A percentile compares a stretch with the other conserved stretches of the same genome.
These are phyloP conservation scores for Cicer judaicum DNA, from an alignment of 306 rosid genomes.

Conservation along the genomic window DNA sequence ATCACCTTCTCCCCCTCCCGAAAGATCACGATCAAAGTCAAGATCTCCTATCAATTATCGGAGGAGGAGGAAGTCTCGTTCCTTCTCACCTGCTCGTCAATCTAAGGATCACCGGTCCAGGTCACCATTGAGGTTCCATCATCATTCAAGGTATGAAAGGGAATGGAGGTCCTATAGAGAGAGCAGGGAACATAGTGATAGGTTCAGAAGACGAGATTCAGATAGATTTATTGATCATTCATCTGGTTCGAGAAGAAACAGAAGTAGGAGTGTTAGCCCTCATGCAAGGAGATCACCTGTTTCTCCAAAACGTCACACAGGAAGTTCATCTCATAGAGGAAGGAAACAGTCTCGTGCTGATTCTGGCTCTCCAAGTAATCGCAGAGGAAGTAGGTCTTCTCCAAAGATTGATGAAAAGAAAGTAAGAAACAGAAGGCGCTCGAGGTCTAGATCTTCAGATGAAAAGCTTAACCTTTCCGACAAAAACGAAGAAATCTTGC, in stretches of 20 bases:
- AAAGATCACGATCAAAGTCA: conserved; percentile 75
- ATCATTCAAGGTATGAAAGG: conserved; percentile 59
- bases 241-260: conserved; percentile 64
- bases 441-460: conserved; percentile 77
- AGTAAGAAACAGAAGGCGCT: conserved; percentile 66
- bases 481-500: conserved; percentile 57
- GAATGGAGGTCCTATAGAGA: conserved; percentile 70
- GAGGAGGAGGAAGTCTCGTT: conserved; percentile 79
- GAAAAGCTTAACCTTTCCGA: conserved; percentile 51
- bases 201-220: conserved; percentile 72
- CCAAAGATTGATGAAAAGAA: conserved; percentile 71
- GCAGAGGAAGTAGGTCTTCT: conserved; percentile 66
- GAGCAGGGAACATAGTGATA: conserved; percentile 66
- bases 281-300: conserved; percentile 63
- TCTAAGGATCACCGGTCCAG: conserved; percentile 73
- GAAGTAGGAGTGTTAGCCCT: conserved; percentile 82
- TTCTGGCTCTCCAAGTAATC: conserved; percentile 71
- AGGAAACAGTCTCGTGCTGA: conserved; percentile 60
- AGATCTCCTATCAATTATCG: conserved; percentile 79
- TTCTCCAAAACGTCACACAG: conserved; percentile 73
- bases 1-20: conserved; percentile 74
- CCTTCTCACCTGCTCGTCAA: conserved; percentile 80
- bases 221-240: conserved; percentile 66
- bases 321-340: conserved; percentile 71
- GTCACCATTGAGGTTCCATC: conserved; percentile 78